A percentile compares a stretch with the other conserved stretches of the same genome.
Conservation (phyloP, 2,329 filamentous ascomycete genomes). For the Trichophyton equinum region DNA sequence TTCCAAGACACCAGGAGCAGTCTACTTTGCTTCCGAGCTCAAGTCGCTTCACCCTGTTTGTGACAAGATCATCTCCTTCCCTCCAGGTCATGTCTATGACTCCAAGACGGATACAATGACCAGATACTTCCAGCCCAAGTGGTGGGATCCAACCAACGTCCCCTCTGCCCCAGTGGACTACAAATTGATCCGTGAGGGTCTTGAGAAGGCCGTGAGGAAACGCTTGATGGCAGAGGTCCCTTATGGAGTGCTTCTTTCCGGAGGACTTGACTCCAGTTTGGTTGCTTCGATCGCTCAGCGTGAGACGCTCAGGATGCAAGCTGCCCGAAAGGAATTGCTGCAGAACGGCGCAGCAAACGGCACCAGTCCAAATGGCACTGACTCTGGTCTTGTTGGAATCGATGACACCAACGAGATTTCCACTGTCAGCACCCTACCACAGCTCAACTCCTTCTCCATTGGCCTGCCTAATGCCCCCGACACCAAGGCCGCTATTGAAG, state of each 20-base stretch:
- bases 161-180: conserved; percentile 72
- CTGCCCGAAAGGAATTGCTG: conserved; percentile 23
- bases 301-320: conserved; percentile 66
- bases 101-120: conserved; percentile 76
- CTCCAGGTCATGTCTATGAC: conserved; percentile 91
- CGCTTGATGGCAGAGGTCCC: conserved; percentile 97
- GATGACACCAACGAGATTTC: conserved; percentile 83
- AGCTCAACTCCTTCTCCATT: conserved; percentile 98
- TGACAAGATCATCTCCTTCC: conserved; percentile 89
- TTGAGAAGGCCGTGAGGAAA: conserved; percentile 90
- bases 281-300: conserved; percentile 91
- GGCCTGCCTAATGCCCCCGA: conserved; percentile 87
- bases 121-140: conserved; percentile 81
- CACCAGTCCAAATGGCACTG: conserved; percentile 30
- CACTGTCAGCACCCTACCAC: conserved; percentile 79
- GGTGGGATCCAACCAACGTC: conserved; percentile 74
- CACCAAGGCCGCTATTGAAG: conserved; percentile 79
- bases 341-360: conserved; percentile 30
- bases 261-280: conserved; percentile 88
- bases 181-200: conserved; percentile 63
- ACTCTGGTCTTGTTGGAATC: conserved; percentile 62
- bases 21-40: conserved; percentile 94
- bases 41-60: conserved; percentile 89
- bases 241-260: conserved; percentile 89
- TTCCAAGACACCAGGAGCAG: conserved; percentile 65